Base-by-base conservation (phyloP, 2,329 filamentous ascomycete genomes). In the Diaporthe aspalathi region DNA sequence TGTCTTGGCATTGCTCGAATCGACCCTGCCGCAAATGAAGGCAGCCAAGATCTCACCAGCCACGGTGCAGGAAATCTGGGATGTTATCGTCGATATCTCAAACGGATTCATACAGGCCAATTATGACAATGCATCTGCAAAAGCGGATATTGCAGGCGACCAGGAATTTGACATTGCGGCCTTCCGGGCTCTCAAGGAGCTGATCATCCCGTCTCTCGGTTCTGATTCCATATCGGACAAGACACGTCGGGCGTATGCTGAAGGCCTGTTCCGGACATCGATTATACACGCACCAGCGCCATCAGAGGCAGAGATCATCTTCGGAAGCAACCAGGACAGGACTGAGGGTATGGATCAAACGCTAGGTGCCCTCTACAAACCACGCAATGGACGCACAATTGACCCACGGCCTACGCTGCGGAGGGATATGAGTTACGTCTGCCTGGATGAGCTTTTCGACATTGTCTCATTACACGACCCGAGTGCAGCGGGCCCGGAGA, bases 101-200 rank as follows among this genome's bases (percentile, higher is more conserved):
- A 89, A 90, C 71, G 91, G 91, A n/a, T 91, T 95, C 72, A 86
- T 93, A 43, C 87, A 86, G 27, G 92, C 92, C 3, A 88, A 91
- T 65, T 89, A 88, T 67, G 81, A 83, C 68, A 79, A 80, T 66
- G 85, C 86, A 43, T 77, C 84, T 17, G 79, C 83, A 9, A 81
- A 79, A 2, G 79, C 86, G 1, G 80, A 86, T 72, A 85, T 95
- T 45, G 80, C 83, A 3, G 84, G 85, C 11, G 95, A 99, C 77
- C 91, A 98, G 81, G 81, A 85, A 1, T 97, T 97, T 76, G 96
- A 99, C 78, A 92, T 97, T 22, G 77, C 83, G 1, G 91, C 93
- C 0, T 97, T 98, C 78, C 83, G 83, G 38, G 86, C 87, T 62
- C 84, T 98, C 0, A 88, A 91, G 49, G 85, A 88, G 12, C 85